Base-by-base conservation (phyloP, 306 rosid species). In the Rosa rugosa region DNA sequence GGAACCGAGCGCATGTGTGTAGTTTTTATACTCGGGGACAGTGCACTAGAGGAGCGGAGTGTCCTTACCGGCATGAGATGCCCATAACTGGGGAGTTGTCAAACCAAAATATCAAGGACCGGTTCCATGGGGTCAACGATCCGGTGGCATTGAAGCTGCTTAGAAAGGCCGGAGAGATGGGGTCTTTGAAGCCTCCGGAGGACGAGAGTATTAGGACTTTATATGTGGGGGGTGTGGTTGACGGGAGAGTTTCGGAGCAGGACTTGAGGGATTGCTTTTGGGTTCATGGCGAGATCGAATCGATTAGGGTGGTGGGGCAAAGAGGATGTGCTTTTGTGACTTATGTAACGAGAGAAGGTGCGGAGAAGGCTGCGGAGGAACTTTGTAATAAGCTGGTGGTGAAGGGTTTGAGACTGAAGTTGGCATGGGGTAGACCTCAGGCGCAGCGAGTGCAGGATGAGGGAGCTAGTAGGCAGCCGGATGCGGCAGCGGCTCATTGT, bases 41-140 rank as follows among this genome's bases (percentile, higher is more conserved):
- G 77, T 93, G 98, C 78, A 91, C 95, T 0, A 90, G 98, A 79
- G 98, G 97, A 76, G 90, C 93, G 38, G 98, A 93, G 87, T 93
- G 98, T 78, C 93, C 97, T 51, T 93, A 91, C 81, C 75, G 98
- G 86, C 98, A 93, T 20, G 97, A 93, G 90, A 93, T 93, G 98
- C 98, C 98, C 11, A 87, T 83, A 74, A 91, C 97, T 60, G 98
- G 98, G 69, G 98, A 93, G 80, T 57, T 93, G 76, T 90, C 97
- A 20, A 94, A 93, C 79, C 98, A 93, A 82, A 93, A 93, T 86
- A 93, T 93, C 25, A 93, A 93, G 80, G 97, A 93, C 89, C 94
- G 98, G 67, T 93, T 90, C 69, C 91, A 93, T 47, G 98, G 98
- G 98, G 93, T 93, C 80, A 91, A 93, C 31, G 98, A 93, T 86